A percentile compares a stretch with the other conserved stretches of the same genome.
phyloP scores from a whole-genome alignment of 352 stramenopile species.

The Phytophthora meadii region DNA sequence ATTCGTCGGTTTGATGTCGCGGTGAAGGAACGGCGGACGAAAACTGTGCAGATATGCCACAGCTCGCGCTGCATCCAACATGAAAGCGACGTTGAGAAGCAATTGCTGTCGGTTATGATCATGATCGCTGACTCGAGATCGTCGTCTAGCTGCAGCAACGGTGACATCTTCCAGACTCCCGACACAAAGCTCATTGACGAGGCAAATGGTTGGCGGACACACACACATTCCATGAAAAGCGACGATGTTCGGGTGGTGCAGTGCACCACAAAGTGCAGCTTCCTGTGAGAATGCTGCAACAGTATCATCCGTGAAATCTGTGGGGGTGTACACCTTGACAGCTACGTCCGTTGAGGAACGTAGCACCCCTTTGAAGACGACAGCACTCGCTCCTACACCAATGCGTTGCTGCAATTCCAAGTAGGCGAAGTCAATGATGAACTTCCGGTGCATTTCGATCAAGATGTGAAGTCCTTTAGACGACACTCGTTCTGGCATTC shows the following conservation, averaged over 20 bases:
- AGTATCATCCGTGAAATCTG: conserved; percentile 63
- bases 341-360: conserved; percentile 59
- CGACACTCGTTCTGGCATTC: conserved; percentile 56
- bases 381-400: conserved; percentile 52
- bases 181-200: conserved; percentile 75
- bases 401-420: conserved; percentile 62
- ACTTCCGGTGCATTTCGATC: conserved; percentile 79
- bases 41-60: conserved; percentile 84
- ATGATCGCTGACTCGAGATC: conserved; percentile 25
- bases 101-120: conserved; percentile 61
- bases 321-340: conserved; percentile 76
- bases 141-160: conserved; percentile 41
- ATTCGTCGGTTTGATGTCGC: conserved; percentile 81
- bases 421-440: conserved; percentile 77
- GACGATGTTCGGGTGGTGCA: conserved; percentile 73
- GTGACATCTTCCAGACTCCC: conserved; percentile 67
- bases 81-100: conserved; percentile 64
- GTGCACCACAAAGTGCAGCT: conserved; percentile 57
- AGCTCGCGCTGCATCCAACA: conserved; percentile 69
- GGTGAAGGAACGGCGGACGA: conserved; percentile 72
- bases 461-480: conserved; percentile 68
- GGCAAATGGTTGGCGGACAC: conserved; percentile 66
- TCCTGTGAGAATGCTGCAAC: conserved; percentile 69
- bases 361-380: conserved; percentile 60
- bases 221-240: conserved; percentile 73